Base-by-base conservation (phyloP, 495 filamentous ascomycete genomes). In the Durotheca rogersii region DNA sequence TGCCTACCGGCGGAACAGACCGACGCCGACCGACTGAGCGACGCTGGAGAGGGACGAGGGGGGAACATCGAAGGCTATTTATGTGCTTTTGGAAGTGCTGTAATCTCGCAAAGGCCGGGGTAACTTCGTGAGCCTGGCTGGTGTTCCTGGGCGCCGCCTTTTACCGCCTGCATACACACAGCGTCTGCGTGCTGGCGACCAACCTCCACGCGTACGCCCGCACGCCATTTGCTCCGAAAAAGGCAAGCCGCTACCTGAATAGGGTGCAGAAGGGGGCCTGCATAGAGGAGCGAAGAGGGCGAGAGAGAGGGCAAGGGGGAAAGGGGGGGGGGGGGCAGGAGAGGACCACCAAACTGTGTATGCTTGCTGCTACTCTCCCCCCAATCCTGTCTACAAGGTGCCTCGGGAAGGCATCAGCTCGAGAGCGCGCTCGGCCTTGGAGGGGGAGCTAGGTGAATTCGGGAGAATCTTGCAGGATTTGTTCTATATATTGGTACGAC, bases 231-330 rank as follows among this genome's bases (percentile, higher is more conserved):
- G 10, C 49, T 40, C 49, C n/a, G 10, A 52, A 53, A 53, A 31
- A n/a, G 55, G 55, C 36, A 58, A 58, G 14, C 55, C 55, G 55
- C 49, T 32, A n/a, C n/a, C n/a, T n/a, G n/a, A n/a, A n/a, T n/a
- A 52, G 25, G 42, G 21, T 53, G 55, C 37, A 56, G 25, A 42
- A 27, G 18, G 19, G 36, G 12, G 37, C 19, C 23, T 27, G 23
- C 9, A 27, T n/a, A n/a, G n/a, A n/a, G n/a, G n/a, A n/a, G n/a
- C n/a, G n/a, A n/a, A 38, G 36, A 20, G 7, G 36, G 16, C 7
- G 19, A 19, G 17, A 41, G 38, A 20, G 41, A 39, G 47, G 42
- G 44, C 30, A 47, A 33, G 44, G 38, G 44, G n/a, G n/a, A 37
- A 37, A 47, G 51, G 48, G 54, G 54, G 47, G 41, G 47, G 53